Evolutionary conservation across 768 basidiomycete genomes (phyloP).

Genomic region (Calvatia gigantea): DNA sequence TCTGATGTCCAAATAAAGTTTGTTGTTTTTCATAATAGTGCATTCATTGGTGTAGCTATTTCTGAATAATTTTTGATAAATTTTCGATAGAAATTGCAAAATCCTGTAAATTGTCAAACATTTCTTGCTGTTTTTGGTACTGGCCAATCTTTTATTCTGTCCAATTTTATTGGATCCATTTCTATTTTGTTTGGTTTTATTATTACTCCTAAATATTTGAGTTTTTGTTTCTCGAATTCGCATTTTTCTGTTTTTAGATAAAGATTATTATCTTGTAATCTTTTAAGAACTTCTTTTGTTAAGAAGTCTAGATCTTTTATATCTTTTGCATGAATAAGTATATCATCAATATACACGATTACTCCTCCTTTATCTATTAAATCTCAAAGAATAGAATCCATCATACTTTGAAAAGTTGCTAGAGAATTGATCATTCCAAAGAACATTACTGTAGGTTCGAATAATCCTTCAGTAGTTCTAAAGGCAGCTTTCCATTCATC

Average conservation of each 20-base stretch:
- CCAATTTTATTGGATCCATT: conserved; percentile 33
- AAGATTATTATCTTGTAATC: conserved; percentile 23
- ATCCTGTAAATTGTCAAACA: conserved; percentile 38
- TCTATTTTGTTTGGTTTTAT: conserved; percentile 18
- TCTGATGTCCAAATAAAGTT: conserved; percentile 23
- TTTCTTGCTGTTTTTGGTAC: conserved; percentile 21
- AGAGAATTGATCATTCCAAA: too few relatives aligned
- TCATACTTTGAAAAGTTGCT: too few relatives aligned
- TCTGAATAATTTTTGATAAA: not conserved
- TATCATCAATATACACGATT: conserved; percentile 35
- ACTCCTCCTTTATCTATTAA: not conserved
- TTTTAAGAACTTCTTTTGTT: conserved; percentile 9
- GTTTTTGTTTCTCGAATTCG: conserved; percentile 22
- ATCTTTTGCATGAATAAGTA: conserved; percentile 9
- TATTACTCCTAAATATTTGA: conserved; percentile 33
- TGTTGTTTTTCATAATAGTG: conserved; percentile 11
- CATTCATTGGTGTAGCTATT: not conserved
- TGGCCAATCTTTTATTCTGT: conserved; percentile 31
- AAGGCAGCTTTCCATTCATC: too few relatives aligned
- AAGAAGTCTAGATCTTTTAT: not conserved
- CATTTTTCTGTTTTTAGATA: conserved; percentile 38
- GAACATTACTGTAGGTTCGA: too few relatives aligned
- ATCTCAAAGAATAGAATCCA: not conserved
- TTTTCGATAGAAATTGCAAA: conserved; percentile 31
- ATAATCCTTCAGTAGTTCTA: too few relatives aligned